Percentiles rank a stretch among this genome's conserved stretches.
Conservation (phyloP, 208 protist species). For the Leishmania guyanensis region DNA sequence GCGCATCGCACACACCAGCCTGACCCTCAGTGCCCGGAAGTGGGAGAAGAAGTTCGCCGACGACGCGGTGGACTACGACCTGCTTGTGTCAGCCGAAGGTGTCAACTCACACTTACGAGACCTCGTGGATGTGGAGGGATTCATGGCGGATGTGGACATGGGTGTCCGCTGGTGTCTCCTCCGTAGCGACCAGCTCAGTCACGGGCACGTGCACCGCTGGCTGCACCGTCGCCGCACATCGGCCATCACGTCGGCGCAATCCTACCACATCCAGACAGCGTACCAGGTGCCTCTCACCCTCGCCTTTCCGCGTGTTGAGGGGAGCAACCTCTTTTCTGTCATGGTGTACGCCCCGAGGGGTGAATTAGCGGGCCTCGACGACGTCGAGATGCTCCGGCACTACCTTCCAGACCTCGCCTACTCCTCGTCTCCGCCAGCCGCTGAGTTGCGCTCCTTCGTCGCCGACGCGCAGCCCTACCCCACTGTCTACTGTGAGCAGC, state of each 20-base stretch:
- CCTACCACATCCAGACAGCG: slow-evolving; percentile 58
- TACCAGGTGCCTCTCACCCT: slow-evolving; percentile 62
- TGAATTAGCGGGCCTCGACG: slow-evolving; percentile 53
- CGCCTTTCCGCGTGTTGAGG: slow-evolving; percentile 73
- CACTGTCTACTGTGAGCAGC: slow-evolving; percentile 87
- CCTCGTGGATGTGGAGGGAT: slow-evolving; percentile 86
- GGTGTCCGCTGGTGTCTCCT: slow-evolving; percentile 80
- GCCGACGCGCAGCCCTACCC: slow-evolving; percentile 43
- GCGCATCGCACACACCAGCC: slow-evolving; percentile 54
- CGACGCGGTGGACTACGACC: slow-evolving; percentile 82
- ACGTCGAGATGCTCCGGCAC: slow-evolving; percentile 43
- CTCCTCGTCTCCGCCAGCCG: slow-evolving; percentile 14
- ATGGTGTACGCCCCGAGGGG: slow-evolving; percentile 78
- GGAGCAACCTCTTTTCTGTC: slow-evolving; percentile 71
- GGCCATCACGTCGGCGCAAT: slow-evolving; percentile 32
- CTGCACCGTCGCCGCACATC: slow-evolving; percentile 55
- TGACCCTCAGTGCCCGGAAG: slow-evolving; percentile 69
- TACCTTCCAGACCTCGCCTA: slow-evolving; percentile 41
- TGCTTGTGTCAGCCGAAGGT: slow-evolving; percentile 83
- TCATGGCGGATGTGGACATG: slow-evolving; percentile 75
- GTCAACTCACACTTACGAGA: slow-evolving; percentile 79
- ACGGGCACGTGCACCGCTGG: slow-evolving; percentile 85
- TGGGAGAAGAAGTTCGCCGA: slow-evolving; percentile 74
- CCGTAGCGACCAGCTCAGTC: slow-evolving; percentile 42
- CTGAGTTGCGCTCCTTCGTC: slow-evolving; percentile 42